Base-by-base conservation (phyloP, 192 early-diverging fungal species). In the Entomortierella beljakovae region DNA sequence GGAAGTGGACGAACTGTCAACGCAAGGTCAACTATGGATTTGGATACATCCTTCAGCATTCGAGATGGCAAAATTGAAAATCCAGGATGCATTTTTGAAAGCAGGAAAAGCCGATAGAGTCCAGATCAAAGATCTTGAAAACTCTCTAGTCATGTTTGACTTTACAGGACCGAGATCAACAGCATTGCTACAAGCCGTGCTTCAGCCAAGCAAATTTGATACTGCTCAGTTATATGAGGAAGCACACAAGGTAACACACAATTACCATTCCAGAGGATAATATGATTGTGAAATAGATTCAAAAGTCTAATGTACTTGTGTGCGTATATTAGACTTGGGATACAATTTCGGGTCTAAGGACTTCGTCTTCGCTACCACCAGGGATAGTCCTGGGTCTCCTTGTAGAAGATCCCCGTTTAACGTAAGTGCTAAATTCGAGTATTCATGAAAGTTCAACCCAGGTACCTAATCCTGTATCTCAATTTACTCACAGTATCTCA, bases 91-190 rank as follows among this genome's bases (percentile, higher is more conserved):
- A 4, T 53, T 82, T 15, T 32, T 61, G 20, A 58, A 54, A 10
- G 18, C 70, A 6, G 50, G 42, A 16, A 55, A 58, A 43, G 18
- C 40, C 20, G 29, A 70, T 16, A 13, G 52, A 33, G 59, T 80
- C 43, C 22, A 49, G 23, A 43, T 68, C 29, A 80, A 67, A 50
- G 95, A 88, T 70, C 72, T 86, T 54, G 89, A 76, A 35, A 57
- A 76, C 52, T 85, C 93, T 4, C 64, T 94, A 18, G 81, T 89
- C 0, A 84, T 87, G 49, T 98, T 98, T 82, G 93, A 97, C 70
- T 87, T 99, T 16, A 91, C 93, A 2, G 98, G 98, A 32, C 94
- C 94, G 20, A 85, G 93, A 10, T 88, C 95, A 35, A 92, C 93
- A 20, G 89, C 90, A 23, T 74, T 96, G 8, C 70, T 99, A 43